Evolutionary conservation across 805 yeast species (phyloP).

Genomic region (Myxozyma neotropica): DNA sequence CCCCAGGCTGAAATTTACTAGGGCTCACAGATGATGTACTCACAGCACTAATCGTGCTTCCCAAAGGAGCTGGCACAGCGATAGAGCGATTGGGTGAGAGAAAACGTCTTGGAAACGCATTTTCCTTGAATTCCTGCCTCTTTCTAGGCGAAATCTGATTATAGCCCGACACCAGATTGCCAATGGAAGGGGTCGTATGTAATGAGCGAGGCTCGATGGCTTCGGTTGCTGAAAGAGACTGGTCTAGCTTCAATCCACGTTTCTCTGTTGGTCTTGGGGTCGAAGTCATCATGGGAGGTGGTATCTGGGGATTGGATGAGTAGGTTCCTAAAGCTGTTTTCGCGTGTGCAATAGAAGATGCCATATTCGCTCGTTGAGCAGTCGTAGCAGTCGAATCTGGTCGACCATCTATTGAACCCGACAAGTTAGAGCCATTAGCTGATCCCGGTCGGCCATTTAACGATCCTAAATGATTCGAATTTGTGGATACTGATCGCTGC

Average conservation of each 20-base stretch:
- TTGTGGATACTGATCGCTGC: not conserved
- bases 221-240: too few relatives aligned
- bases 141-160: not conserved
- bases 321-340: conserved; percentile 2
- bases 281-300: conserved; percentile 3
- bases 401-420: not conserved
- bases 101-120: not conserved
- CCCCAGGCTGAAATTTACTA: not conserved
- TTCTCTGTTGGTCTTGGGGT: conserved; percentile 1
- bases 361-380: not conserved
- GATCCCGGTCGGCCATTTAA: not conserved
- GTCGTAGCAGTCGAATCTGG: not conserved
- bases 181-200: conserved; percentile 2
- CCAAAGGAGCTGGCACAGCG: not conserved
- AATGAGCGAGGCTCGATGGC: not conserved
- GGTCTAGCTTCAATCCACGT: not conserved
- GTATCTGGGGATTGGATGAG: not conserved
- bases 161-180: conserved; percentile 4
- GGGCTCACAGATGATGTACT: not conserved
- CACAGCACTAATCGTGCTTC: not conserved
- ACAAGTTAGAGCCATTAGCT: not conserved
- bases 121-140: not conserved
- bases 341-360: not conserved
- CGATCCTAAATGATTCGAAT: not conserved
- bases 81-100: not conserved